Evolutionary conservation across 345 rosid genomes (phyloP), one percentile per base, ranked within the genome.

Genomic region (Litchi chinensis): DNA sequence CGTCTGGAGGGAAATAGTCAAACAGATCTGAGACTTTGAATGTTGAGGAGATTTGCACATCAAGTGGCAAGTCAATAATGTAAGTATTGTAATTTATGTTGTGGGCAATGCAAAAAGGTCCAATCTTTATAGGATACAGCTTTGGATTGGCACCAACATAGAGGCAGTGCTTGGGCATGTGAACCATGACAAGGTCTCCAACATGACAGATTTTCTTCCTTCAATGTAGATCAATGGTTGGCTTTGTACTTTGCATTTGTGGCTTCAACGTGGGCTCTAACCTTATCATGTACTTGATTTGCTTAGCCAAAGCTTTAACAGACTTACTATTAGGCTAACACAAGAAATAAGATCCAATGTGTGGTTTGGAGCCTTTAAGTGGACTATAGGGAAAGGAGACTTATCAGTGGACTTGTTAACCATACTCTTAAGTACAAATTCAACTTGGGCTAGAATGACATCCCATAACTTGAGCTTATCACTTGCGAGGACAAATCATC

Each of bases 11-110:
- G 15, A 50, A 50, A 50, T 13, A 50, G 48, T 71, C 40, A 52
- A 44, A 68, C 4, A 79, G 10, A 8, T 72, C 57, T 1, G 57
- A 41, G 6, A 79, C 24, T 22, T 65, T 79, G 56, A 79, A 79
- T 1, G 81, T 71, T 3, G 39, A 39, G 6, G 72, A 79, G 26
- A 71, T 65, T 13, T 9, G 50, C 76, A 78, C 71, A 12, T 0
- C 2, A 0, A n/a, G 3, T 5, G 81, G 76, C 4, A 78, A 64
- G 41, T 15, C 76, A 19, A 78, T 28, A 3, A 78, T 39, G 52
- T 78, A 78, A 60, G 40, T 54, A 71, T 65, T 79, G 5, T 79
- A 67, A 16, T 28, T 72, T 5, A 32, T 43, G 21, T 69, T 44
- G 8, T 67, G 22, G 37, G 37, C 37, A 32, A 32, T 32, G 37